A percentile compares a stretch with the other conserved stretches of the same genome.
These are phyloP conservation scores for Kockiozyma suomiensis DNA, from an alignment of 805 yeast species.

Conservation along the genomic window DNA sequence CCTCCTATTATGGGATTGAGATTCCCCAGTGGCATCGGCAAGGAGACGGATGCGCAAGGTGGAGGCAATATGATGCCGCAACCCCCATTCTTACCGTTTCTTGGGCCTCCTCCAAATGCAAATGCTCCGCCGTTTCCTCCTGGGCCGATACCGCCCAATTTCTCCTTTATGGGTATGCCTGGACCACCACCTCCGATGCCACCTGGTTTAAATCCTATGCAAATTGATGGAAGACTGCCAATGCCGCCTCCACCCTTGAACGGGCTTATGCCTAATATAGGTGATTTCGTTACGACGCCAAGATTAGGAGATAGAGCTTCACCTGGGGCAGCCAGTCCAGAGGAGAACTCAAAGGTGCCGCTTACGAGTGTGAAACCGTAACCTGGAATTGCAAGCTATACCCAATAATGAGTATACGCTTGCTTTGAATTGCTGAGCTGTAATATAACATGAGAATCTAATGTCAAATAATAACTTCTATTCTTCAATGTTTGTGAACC, in stretches of 20 bases:
- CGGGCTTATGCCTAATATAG: slow-evolving; percentile 1
- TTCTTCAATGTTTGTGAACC: not conserved
- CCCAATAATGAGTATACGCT: no score
- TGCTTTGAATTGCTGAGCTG: not conserved
- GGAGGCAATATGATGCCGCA: slow-evolving; percentile 6
- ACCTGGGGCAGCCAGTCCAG: not conserved
- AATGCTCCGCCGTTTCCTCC: slow-evolving; percentile 14
- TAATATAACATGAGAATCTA: not conserved
- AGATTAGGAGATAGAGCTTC: not conserved
- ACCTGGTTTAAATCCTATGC: slow-evolving; percentile 16
- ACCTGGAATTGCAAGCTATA: no score
- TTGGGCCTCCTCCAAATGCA: slow-evolving; percentile 7
- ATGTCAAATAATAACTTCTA: not conserved
- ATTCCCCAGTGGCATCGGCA: not conserved
- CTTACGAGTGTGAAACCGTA: not conserved
- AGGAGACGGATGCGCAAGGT: not conserved
- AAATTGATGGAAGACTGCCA: slow-evolving; percentile 6
- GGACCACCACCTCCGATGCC: slow-evolving; percentile 26
- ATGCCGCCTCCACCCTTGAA: slow-evolving; percentile 12
- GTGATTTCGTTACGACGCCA: not conserved
- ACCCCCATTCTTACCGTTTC: not conserved
- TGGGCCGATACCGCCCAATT: slow-evolving; percentile 6
- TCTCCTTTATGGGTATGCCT: slow-evolving; percentile 22
- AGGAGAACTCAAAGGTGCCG: not conserved
- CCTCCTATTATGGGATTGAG: slow-evolving; percentile 9